phyloP scores from a whole-genome alignment of 2,329 filamentous ascomycete genomes.

The Beauveria rudraprayagi region DNA sequence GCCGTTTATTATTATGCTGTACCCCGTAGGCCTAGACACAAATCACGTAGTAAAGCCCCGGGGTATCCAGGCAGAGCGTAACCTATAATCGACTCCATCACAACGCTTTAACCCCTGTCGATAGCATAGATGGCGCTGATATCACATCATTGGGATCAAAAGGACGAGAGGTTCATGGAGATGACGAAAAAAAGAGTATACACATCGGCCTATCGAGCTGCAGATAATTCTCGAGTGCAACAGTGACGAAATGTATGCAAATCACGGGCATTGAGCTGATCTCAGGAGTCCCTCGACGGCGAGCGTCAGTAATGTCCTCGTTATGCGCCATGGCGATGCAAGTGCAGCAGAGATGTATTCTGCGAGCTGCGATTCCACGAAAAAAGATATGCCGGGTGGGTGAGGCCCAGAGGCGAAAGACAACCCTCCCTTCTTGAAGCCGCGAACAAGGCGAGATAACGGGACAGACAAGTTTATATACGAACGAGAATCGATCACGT shows the following conservation, averaged over 20 bases:
- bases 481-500: no score
- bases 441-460: no score
- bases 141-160: conserved; percentile 30
- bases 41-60: conserved; percentile 18
- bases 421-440: no score
- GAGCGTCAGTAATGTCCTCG: no score
- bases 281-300: no score
- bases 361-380: no score
- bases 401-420: no score
- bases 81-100: conserved; percentile 32
- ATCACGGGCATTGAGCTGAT: conserved; percentile 12
- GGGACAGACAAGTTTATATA: no score
- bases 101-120: conserved; percentile 38
- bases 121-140: conserved; percentile 34
- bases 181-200: conserved; percentile 24
- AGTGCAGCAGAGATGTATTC: no score
- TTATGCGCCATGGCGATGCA: no score
- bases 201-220: conserved; percentile 22
- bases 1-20: conserved; percentile 34
- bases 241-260: conserved; percentile 25
- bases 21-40: conserved; percentile 53
- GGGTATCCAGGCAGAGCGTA: conserved; percentile 26
- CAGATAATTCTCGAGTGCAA: conserved; percentile 22
- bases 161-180: conserved; percentile 29
- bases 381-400: no score